Conservation (phyloP, 208 protist species). For the Blastocrithidia nonstop region DNA sequence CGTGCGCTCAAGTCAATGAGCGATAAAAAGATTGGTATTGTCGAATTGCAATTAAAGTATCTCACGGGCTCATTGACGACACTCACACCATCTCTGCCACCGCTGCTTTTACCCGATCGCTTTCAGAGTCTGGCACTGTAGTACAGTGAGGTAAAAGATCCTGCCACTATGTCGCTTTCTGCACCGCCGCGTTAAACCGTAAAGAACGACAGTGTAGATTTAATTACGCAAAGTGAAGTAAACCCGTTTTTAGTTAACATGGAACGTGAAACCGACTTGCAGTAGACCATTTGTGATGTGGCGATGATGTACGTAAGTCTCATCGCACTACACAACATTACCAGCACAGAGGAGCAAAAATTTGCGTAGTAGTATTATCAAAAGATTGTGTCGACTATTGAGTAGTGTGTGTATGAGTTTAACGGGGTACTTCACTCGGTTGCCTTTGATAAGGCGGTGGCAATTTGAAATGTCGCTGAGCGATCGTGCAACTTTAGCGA, state of each 20-base stretch:
- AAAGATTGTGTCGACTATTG: slow-evolving; percentile 6
- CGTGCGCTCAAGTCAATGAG: slow-evolving; percentile 5
- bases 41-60: slow-evolving; percentile 7
- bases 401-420: slow-evolving; percentile 9
- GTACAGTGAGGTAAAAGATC: slow-evolving; percentile 12
- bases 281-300: slow-evolving; percentile 6
- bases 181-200: slow-evolving; percentile 3
- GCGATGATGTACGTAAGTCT: slow-evolving; percentile 9
- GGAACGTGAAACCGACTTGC: slow-evolving; percentile 6
- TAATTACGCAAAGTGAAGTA: background rate
- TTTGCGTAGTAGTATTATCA: slow-evolving; percentile 6
- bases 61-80: slow-evolving; percentile 6
- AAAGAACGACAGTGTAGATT: background rate
- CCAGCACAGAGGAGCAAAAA: background rate
- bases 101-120: slow-evolving; percentile 6
- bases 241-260: slow-evolving; percentile 2
- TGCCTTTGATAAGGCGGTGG: slow-evolving; percentile 6
- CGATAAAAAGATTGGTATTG: slow-evolving; percentile 1
- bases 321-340: slow-evolving; percentile 6
- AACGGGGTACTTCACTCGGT: slow-evolving; percentile 7
- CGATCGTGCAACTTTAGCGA: slow-evolving; percentile 5
- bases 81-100: slow-evolving; percentile 5
- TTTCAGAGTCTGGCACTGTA: background rate
- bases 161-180: slow-evolving; percentile 8
- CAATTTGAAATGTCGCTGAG: slow-evolving; percentile 6